Evolutionary conservation across 1,139 yeast species (phyloP).

Genomic region (Ashbya aceris): DNA sequence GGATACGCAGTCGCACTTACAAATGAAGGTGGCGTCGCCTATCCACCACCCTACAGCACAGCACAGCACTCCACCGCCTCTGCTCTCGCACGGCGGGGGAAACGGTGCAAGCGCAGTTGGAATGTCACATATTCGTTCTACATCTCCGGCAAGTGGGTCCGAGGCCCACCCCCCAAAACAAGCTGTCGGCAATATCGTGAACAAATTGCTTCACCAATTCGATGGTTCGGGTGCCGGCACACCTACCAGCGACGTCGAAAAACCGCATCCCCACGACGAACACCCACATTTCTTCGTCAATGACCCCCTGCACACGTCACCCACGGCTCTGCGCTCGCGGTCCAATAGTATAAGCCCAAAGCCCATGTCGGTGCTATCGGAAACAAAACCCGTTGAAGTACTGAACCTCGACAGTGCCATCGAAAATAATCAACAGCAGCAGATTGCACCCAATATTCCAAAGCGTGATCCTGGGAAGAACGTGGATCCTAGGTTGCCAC

Average conservation of each 20-base stretch:
- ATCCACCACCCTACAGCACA: constrained; percentile 44
- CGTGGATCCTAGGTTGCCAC: constrained; percentile 73
- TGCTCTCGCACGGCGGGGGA: constrained; percentile 40
- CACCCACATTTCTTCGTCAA: constrained; percentile 79
- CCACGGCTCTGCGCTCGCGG: constrained; percentile 20
- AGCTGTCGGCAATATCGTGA: not conserved
- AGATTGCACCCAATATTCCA: constrained; percentile 21
- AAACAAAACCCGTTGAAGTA: not conserved
- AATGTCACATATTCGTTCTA: not conserved
- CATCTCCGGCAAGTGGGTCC: not conserved
- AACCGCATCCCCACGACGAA: not conserved
- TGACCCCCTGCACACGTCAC: constrained; percentile 47
- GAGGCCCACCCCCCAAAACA: not conserved
- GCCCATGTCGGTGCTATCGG: constrained; percentile 8
- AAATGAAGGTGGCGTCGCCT: constrained; percentile 18
- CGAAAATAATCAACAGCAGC: not conserved
- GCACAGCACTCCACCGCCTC: constrained; percentile 62
- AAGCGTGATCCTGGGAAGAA: constrained; percentile 43
- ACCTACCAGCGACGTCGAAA: constrained; percentile 12
- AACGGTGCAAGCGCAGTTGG: not conserved
- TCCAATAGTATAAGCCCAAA: constrained; percentile 33
- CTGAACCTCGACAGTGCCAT: constrained; percentile 2
- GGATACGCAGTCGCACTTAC: constrained; percentile 4
- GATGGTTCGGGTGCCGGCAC: constrained; percentile 1
- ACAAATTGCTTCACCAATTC: constrained; percentile 5